Evolutionary conservation across 805 yeast genomes (phyloP).

Genomic region (Diddensiella transvaalensis): DNA sequence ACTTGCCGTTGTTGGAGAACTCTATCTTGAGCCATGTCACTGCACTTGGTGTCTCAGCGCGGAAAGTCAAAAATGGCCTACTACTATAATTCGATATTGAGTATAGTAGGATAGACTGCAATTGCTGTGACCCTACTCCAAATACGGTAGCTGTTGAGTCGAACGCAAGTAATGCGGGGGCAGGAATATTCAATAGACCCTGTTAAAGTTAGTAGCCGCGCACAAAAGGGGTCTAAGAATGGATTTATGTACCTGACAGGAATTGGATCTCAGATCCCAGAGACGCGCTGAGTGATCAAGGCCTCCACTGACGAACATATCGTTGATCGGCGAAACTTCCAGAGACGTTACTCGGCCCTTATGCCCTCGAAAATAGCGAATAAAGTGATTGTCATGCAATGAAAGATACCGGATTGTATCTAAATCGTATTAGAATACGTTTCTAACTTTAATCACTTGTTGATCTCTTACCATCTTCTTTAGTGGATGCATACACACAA

Average conservation of each 20-base stretch:
- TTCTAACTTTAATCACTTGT: background rate
- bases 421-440: too few species aligned
- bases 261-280: constrained; percentile 73
- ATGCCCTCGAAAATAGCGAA: constrained; percentile 88
- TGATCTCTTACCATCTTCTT: constrained; percentile 55
- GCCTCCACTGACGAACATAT: constrained; percentile 62
- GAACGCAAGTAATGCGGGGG: constrained; percentile 58
- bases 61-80: constrained; percentile 50
- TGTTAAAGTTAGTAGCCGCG: constrained; percentile 34
- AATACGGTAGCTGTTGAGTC: constrained; percentile 85
- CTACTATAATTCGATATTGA: constrained; percentile 56
- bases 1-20: constrained; percentile 74
- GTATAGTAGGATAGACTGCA: constrained; percentile 52
- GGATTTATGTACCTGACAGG: constrained; percentile 10
- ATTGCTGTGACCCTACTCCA: constrained; percentile 55
- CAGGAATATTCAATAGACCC: constrained; percentile 55
- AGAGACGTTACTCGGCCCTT: constrained; percentile 67
- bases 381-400: constrained; percentile 69
- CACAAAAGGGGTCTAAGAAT: background rate
- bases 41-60: constrained; percentile 28
- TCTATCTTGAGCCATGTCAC: constrained; percentile 61
- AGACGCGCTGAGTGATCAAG: constrained; percentile 74
- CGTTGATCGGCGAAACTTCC: constrained; percentile 68
- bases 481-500: constrained; percentile 81
- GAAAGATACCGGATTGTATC: constrained; percentile 62